These are phyloP conservation scores for Diddensiella transvaalensis DNA, from an alignment of 805 yeast species.

Conservation along the genomic window DNA sequence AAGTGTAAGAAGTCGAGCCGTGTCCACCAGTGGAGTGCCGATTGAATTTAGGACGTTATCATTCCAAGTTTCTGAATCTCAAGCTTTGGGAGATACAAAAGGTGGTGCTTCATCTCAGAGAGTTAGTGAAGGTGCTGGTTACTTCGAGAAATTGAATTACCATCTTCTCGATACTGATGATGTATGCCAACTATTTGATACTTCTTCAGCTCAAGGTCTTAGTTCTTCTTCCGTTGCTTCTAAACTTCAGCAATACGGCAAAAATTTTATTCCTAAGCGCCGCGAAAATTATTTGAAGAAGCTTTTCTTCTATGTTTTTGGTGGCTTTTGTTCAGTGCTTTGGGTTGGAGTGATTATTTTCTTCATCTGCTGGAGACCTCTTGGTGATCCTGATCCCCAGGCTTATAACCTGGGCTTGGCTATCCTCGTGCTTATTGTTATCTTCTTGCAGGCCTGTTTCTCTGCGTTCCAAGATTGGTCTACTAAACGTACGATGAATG, in stretches of 20 bases:
- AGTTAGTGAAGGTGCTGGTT: slow-evolving; percentile 8
- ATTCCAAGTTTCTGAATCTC: slow-evolving; percentile 13
- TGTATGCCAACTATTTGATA: slow-evolving; percentile 13
- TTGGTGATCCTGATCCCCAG: slow-evolving; percentile 45
- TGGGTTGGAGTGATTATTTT: slow-evolving; percentile 42
- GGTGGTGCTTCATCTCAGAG: neutral
- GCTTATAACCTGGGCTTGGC: slow-evolving; percentile 43
- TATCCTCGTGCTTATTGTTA: slow-evolving; percentile 39
- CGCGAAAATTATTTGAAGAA: slow-evolving; percentile 27
- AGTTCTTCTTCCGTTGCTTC: slow-evolving; percentile 1
- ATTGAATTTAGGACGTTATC: slow-evolving; percentile 12
- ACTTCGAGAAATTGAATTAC: slow-evolving; percentile 15
- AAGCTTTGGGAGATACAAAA: neutral
- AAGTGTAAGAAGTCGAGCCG: neutral
- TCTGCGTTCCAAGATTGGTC: slow-evolving; percentile 48
- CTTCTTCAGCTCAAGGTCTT: slow-evolving; percentile 8
- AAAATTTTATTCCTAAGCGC: slow-evolving; percentile 12
- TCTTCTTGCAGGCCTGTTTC: slow-evolving; percentile 42
- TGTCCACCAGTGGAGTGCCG: neutral
- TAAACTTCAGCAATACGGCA: slow-evolving; percentile 14
- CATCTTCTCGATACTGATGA: slow-evolving; percentile 7
- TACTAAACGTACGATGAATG: slow-evolving; percentile 46
- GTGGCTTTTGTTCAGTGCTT: slow-evolving; percentile 46
- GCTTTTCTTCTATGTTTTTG: slow-evolving; percentile 41
- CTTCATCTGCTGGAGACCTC: slow-evolving; percentile 45